Evolutionary conservation across 352 stramenopile genomes (phyloP), one percentile per base, ranked within the genome.

Genomic region (Phytophthora fragariaefolia): DNA sequence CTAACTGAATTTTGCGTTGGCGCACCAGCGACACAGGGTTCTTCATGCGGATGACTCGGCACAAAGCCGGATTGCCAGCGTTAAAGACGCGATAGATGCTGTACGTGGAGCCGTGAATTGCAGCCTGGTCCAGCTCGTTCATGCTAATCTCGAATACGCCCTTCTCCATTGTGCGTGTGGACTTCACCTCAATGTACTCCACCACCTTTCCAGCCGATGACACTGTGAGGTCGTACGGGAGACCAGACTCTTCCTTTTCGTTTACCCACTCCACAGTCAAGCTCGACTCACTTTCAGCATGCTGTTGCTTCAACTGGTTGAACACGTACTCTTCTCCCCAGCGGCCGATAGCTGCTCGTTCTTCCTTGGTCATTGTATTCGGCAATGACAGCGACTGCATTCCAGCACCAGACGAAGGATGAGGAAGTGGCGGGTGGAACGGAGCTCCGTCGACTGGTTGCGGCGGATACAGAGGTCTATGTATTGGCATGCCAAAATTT

Each of bases 131-230:
- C 62, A 96, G 67, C 59, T 96, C 88, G 69, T 96, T 93, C 82
- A 94, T 91, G 56, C 85, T 94, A 69, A 96, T 96, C 82, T 96
- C 88, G 47, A 96, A 96, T 57, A 91, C 73, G 23, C 76, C 74
- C 60, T 96, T 96, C 67, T 96, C 88, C 80, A 91, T 93, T 20
- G 87, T 96, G 28, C 87, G 85, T 40, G 88, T 96, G 34, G 84
- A 85, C 56, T 96, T 96, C 43, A 96, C 88, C 61, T 96, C 88
- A 27, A 95, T 78, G 66, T 91, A 96, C 73, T 96, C 86, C 50
- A 88, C 72, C 32, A 91, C 69, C 27, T 72, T 77, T 23, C 76
- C 81, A 26, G 47, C 70, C 9, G 49, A 74, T 13, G 80, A 85
- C 13, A 95, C 52, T 2, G 69, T 86, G 30, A 96, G 75, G 63